These are phyloP conservation scores for Emericellopsis atlantica DNA, from an alignment of 2,329 filamentous ascomycete species.

Conservation along the genomic window DNA sequence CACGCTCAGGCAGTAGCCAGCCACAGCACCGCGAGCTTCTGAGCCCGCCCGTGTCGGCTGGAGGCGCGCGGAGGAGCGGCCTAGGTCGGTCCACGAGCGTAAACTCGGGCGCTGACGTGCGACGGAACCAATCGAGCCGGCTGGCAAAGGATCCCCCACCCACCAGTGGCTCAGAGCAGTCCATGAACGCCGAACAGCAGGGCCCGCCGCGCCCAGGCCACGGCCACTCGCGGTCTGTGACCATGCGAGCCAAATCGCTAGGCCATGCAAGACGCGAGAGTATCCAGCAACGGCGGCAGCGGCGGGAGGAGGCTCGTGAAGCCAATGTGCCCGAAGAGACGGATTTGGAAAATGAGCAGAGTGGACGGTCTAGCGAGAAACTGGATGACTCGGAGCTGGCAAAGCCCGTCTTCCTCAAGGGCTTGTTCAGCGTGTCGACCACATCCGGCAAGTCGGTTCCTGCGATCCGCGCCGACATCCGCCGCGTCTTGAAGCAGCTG, in stretches of 20 bases:
- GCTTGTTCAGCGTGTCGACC: slow-evolving; percentile 91
- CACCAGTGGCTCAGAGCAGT: slow-evolving; percentile 71
- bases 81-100: slow-evolving; percentile 84
- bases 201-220: slow-evolving; percentile 35
- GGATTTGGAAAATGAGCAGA: slow-evolving; percentile 60
- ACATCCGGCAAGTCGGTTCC: slow-evolving; percentile 84
- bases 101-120: slow-evolving; percentile 65
- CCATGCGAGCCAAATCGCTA: slow-evolving; percentile 71
- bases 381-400: slow-evolving; percentile 63
- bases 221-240: slow-evolving; percentile 43
- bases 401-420: slow-evolving; percentile 92
- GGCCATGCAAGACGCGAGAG: slow-evolving; percentile 84
- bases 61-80: slow-evolving; percentile 39
- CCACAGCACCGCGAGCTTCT: slow-evolving; percentile 69
- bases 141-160: slow-evolving; percentile 52
- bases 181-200: slow-evolving; percentile 41
- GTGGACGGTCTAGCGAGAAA: slow-evolving; percentile 46
- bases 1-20: slow-evolving; percentile 48
- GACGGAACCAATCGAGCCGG: slow-evolving; percentile 42
- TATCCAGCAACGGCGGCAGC: slow-evolving; percentile 72
- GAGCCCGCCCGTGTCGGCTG: slow-evolving; percentile 55
- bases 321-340: slow-evolving; percentile 85
- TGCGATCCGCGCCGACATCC: slow-evolving; percentile 80
- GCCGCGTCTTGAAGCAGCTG: slow-evolving; percentile 75
- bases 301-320: slow-evolving; percentile 59